Evolutionary conservation across 345 rosid genomes (phyloP).

Genomic region (Ceriops decandra): DNA sequence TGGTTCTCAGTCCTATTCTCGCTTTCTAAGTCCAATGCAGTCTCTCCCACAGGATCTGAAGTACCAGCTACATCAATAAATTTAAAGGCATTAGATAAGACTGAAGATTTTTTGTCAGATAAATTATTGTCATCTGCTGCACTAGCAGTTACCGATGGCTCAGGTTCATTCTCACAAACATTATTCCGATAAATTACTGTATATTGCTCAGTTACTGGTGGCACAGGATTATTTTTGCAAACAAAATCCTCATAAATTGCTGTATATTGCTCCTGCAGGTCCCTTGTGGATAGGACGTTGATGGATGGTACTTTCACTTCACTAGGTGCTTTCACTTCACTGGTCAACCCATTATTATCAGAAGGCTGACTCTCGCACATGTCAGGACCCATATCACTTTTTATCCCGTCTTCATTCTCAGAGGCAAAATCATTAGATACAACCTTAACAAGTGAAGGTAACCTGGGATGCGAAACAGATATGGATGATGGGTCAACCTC

Average conservation of each 20-base stretch:
- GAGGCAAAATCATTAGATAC: constrained; percentile 18
- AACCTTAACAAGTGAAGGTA: constrained; percentile 15
- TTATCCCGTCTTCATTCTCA: constrained; percentile 13
- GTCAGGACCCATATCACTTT: background rate
- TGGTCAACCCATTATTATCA: constrained; percentile 19
- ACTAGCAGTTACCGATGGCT: constrained; percentile 11
- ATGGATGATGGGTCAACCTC: constrained; percentile 14
- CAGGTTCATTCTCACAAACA: background rate
- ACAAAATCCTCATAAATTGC: constrained; percentile 2
- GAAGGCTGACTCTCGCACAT: background rate
- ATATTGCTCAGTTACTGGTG: background rate
- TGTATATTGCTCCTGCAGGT: background rate
- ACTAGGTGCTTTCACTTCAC: constrained; percentile 2
- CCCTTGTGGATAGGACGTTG: background rate
- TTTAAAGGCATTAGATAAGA: constrained; percentile 6
- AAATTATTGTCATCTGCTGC: constrained; percentile 1
- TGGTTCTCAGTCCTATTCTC: constrained; percentile 11
- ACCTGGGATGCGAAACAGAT: constrained; percentile 3
- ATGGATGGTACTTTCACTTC: background rate
- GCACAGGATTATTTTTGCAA: constrained; percentile 2
- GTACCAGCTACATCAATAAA: constrained; percentile 5
- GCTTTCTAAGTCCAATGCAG: constrained; percentile 3
- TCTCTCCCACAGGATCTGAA: background rate
- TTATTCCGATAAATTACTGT: background rate
- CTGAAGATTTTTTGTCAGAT: constrained; percentile 7